Conservation (phyloP, 805 yeast genomes). For the Myxozyma melibiosi region DNA sequence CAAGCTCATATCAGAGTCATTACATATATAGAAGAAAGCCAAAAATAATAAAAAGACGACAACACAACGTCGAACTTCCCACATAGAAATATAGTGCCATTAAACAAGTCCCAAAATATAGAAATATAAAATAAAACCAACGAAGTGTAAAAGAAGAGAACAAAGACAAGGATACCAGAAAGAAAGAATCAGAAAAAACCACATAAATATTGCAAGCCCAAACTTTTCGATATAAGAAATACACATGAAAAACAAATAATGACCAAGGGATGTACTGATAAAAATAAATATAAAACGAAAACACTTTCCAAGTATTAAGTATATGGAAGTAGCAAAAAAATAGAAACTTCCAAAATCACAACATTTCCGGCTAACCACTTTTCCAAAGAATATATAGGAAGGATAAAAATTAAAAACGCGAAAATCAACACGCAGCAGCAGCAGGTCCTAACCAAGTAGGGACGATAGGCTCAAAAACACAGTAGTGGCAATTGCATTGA, state of each 20-base stretch:
- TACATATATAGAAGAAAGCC: too few relatives aligned
- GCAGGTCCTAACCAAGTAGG: constrained; percentile 22
- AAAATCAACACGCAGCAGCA: constrained; percentile 25
- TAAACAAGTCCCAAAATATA: too few relatives aligned
- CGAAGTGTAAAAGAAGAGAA: too few relatives aligned
- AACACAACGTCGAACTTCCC: too few relatives aligned
- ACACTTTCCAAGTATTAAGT: neutral
- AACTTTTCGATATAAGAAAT: neutral
- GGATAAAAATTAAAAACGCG: neutral
- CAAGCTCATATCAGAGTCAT: too few relatives aligned
- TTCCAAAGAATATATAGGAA: neutral
- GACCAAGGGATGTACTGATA: neutral
- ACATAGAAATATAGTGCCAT: too few relatives aligned
- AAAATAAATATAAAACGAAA: neutral
- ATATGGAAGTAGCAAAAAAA: neutral
- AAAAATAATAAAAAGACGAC: too few relatives aligned
- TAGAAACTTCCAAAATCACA: neutral
- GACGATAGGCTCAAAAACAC: constrained; percentile 21
- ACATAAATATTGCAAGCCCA: neutral
- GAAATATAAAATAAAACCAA: too few relatives aligned
- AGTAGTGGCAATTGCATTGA: constrained; percentile 27
- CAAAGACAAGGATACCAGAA: too few relatives aligned
- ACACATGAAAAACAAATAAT: constrained; percentile 1
- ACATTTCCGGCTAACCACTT: neutral
- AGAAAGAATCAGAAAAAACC: neutral